A percentile compares a stretch with the other conserved stretches of the same genome.
phyloP scores from a whole-genome alignment of 768 basidiomycete genomes.

The Suillus subalutaceus region DNA sequence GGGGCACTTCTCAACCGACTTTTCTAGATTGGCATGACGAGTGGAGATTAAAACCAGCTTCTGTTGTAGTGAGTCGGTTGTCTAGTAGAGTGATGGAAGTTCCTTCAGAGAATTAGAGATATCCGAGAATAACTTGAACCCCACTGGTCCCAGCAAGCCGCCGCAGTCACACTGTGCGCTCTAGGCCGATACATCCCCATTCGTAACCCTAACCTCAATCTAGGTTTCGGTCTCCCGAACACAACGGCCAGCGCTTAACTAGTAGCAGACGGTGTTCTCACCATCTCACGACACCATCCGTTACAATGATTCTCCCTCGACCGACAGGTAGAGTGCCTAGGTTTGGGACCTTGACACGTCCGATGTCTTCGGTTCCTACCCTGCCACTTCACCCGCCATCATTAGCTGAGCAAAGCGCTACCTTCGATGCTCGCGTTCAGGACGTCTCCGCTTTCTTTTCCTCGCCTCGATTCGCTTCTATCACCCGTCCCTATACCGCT shows the following conservation, averaged over 20 bases:
- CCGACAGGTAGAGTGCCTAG: slow-evolving; percentile 35
- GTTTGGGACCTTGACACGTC: slow-evolving; percentile 29
- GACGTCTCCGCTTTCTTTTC: slow-evolving; percentile 75
- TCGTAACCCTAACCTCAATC: slow-evolving; percentile 35
- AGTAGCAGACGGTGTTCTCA: slow-evolving; percentile 36
- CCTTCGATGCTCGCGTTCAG: slow-evolving; percentile 63
- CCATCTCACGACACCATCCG: slow-evolving; percentile 30
- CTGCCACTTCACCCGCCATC: slow-evolving; percentile 65
- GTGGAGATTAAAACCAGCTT: slow-evolving; percentile 15
- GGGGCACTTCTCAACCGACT: background rate
- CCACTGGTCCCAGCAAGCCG: background rate
- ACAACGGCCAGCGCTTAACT: background rate
- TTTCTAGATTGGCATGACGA: background rate
- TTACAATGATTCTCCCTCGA: slow-evolving; percentile 14
- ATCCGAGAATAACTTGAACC: background rate
- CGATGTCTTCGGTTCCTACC: slow-evolving; percentile 45
- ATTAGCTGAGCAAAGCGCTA: slow-evolving; percentile 54
- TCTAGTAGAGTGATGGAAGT: slow-evolving; percentile 7
- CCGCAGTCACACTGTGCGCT: background rate
- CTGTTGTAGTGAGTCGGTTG: slow-evolving; percentile 6
- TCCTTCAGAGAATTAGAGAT: background rate
- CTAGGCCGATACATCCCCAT: slow-evolving; percentile 4
- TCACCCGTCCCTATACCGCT: slow-evolving; percentile 81
- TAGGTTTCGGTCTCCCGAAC: slow-evolving; percentile 42
- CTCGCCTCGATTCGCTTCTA: slow-evolving; percentile 69